Percentiles rank a stretch among this genome's conserved stretches.
Evolutionary conservation across 2,329 filamentous ascomycete species (phyloP).

Genomic region (Microcyclospora pomicola): DNA sequence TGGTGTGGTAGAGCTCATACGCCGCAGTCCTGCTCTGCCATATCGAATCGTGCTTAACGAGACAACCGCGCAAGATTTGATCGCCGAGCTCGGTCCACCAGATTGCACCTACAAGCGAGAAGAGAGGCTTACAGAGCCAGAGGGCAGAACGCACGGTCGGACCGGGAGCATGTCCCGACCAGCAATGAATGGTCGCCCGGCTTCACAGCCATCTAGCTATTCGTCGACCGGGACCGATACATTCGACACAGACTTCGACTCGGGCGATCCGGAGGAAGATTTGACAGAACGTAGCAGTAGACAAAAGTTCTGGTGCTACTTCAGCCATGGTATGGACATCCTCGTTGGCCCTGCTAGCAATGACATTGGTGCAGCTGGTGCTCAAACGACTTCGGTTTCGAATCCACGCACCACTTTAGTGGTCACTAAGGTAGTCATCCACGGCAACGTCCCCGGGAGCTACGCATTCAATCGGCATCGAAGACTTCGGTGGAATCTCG

Average conservation of each 20-base stretch:
- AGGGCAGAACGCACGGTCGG: constrained; percentile 10
- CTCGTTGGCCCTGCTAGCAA: constrained; percentile 64
- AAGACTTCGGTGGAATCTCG: constrained; percentile 66
- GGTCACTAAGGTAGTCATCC: constrained; percentile 81
- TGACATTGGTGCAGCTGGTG: constrained; percentile 3
- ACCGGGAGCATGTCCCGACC: constrained; percentile 14
- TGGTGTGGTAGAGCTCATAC: constrained; percentile 63
- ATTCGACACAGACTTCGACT: constrained; percentile 32
- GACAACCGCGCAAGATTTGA: constrained; percentile 81
- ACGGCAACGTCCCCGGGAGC: constrained; percentile 87
- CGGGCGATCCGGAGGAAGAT: constrained; percentile 40
- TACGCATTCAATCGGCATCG: constrained; percentile 95
- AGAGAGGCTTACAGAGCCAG: constrained; percentile 25
- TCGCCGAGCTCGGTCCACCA: constrained; percentile 81
- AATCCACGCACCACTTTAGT: constrained; percentile 39
- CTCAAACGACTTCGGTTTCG: constrained; percentile 6
- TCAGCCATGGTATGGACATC: constrained; percentile 86
- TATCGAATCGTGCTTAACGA: constrained; percentile 66
- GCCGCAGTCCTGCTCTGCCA: constrained; percentile 52
- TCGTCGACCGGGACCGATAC: constrained; percentile 30
- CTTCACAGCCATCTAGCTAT: constrained; percentile 23
- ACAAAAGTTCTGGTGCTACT: constrained; percentile 90
- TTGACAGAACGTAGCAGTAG: constrained; percentile 40
- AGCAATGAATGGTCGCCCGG: constrained; percentile 13
- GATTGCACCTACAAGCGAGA: constrained; percentile 63